A percentile compares a stretch with the other conserved stretches of the same genome.
These are phyloP conservation scores for Exophiala alcalophila DNA, from an alignment of 2,329 filamentous ascomycete species.

Conservation along the genomic window DNA sequence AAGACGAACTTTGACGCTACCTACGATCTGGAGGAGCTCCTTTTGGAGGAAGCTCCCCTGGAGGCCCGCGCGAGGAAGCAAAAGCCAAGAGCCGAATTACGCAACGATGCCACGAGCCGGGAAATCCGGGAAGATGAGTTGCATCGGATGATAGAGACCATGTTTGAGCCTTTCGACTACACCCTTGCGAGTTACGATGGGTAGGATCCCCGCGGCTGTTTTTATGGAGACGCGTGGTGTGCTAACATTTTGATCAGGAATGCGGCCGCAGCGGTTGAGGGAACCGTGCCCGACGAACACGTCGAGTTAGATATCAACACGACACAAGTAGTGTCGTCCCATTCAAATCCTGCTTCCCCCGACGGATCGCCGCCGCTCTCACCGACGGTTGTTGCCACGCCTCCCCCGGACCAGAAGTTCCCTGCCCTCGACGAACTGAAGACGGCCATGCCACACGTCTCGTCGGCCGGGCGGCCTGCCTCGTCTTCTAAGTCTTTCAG, in stretches of 20 bases:
- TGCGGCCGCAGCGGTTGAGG: constrained; percentile 28
- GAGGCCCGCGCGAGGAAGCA: constrained; percentile 90
- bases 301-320: constrained; percentile 20
- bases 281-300: constrained; percentile 24
- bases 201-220: constrained; percentile 49
- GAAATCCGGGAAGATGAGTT: constrained; percentile 93
- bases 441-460: constrained; percentile 20
- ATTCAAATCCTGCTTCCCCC: constrained; percentile 23
- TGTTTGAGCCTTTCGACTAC: constrained; percentile 95
- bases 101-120: constrained; percentile 90
- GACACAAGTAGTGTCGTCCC: constrained; percentile 21
- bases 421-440: constrained; percentile 17
- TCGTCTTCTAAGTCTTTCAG: constrained; percentile 38
- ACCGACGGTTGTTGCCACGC: constrained; percentile 15
- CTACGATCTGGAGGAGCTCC: constrained; percentile 89
- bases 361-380: constrained; percentile 31
- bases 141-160: constrained; percentile 87
- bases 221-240: constrained; percentile 34
- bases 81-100: constrained; percentile 86
- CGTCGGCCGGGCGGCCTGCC: constrained; percentile 12
- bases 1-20: constrained; percentile 99
- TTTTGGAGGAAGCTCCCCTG: constrained; percentile 90
- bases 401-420: constrained; percentile 16
- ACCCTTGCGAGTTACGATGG: constrained; percentile 75
- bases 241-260: constrained; percentile 35